Evolutionary conservation across 768 basidiomycete genomes (phyloP), one percentile per base, ranked within the genome.

Genomic region (Leccinum barrowsii): DNA sequence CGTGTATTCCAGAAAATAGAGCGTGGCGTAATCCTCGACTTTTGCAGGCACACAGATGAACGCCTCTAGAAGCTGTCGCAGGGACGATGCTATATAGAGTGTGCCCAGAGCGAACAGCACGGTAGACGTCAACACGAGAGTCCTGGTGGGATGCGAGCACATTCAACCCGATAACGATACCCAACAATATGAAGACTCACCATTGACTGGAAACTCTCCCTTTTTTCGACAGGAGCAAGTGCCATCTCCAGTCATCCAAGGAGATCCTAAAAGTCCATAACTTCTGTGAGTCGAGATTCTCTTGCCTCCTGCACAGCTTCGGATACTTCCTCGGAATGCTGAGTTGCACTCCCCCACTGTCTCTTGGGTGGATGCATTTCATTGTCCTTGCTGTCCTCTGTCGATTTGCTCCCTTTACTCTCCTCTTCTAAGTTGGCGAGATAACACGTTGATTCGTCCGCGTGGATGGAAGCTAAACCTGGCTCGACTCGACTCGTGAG

Each of bases 341-440:
- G 42, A 50, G 30, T 17, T 12, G 15, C 24, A 8, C 50, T 32
- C 26, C 26, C 50, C 0, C 66, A 59, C 17, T 60, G 68, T 52
- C 70, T 59, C 55, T 72, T 70, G 44, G 50, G 55, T 49, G 63
- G 65, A 26, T 59, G 70, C 7, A 1, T 15, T 24, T 61, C 64
- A 34, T 47, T 12, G 17, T 62, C 59, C 13, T 54, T 56, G 8
- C 34, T 12, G 42, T 52, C 51, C 30, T 58, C 64, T 24, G 52
- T 57, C 26, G 52, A 50, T 15, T 66, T 64, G 7, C 48, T 44
- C 0, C 59, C 60, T 42, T 74, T 72, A n/a, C 60, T 65, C 54
- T 69, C 74, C 46, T 74, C 73, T 50, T 52, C 54, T 19, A 74
- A 57, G 51, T 69, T 63, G 30, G 65, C 57, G 10, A 73, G 70